These are phyloP conservation scores for Paecilomyces sp. DNA, from an alignment of 2,329 filamentous ascomycete species.

Conservation along the genomic window DNA sequence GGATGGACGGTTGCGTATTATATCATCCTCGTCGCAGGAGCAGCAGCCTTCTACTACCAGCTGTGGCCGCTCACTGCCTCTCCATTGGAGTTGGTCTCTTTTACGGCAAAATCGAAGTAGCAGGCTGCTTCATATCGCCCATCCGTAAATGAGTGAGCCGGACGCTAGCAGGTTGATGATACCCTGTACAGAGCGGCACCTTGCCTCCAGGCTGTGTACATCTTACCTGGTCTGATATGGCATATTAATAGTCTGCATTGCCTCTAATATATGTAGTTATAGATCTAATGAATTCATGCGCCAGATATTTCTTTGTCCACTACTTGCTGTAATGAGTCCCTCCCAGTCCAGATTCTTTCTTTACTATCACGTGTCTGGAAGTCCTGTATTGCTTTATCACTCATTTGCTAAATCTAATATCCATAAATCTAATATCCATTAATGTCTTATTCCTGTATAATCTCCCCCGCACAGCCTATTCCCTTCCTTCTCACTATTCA, in stretches of 20 bases:
- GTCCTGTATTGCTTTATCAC: neutral
- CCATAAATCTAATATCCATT: neutral
- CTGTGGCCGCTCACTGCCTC: conserved; percentile 66
- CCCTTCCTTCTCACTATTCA: neutral
- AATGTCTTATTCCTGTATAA: neutral
- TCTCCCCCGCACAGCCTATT: neutral
- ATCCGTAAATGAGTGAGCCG: neutral
- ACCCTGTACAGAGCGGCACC: neutral
- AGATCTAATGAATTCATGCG: neutral
- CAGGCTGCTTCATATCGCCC: neutral
- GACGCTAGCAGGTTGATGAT: neutral
- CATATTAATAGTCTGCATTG: neutral
- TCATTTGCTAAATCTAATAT: neutral
- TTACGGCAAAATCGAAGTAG: conserved; percentile 8
- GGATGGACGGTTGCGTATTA: conserved; percentile 77
- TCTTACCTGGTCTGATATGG: neutral
- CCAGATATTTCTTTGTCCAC: neutral
- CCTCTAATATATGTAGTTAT: neutral
- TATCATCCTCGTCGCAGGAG: conserved; percentile 62
- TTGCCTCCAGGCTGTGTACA: neutral
- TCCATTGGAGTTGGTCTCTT: conserved; percentile 26
- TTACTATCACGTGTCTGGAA: neutral
- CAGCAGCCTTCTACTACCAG: conserved; percentile 61
- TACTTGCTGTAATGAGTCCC: neutral
- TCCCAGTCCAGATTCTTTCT: neutral